Evolutionary conservation across 1,284 basidiomycete species (phyloP), one percentile per base, ranked within the genome.

Genomic region (Peniophora sp.): DNA sequence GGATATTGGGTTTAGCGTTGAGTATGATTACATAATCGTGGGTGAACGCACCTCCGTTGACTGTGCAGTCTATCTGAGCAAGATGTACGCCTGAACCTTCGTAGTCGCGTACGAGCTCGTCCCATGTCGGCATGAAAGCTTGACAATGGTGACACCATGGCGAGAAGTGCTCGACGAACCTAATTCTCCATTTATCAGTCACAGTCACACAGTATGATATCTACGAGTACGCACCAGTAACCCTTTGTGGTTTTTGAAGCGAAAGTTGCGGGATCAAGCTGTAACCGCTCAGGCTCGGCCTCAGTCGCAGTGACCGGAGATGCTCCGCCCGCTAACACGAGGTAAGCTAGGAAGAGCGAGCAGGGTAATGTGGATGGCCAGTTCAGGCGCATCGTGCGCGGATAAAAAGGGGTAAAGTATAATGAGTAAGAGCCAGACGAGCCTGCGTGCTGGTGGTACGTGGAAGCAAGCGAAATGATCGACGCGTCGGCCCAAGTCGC

Each of bases 41-140:
- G 23, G 46, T 16, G n/a, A 10, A 70, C 85, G 55, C 55, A 89
- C 92, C 92, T 61, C 91, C 91, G 63, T 92, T 74, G 2, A 85
- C 74, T 0, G 83, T 75, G 63, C 94, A 97, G 66, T 96, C 85
- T 43, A 97, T 85, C 63, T 93, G 92, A 0, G 87, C 92, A 53
- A 94, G 75, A 51, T 80, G 77, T 11, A 96, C 81, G 9, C 74
- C 73, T 0, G 84, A 75, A 59, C 78, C 65, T 38, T 79, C 73
- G 51, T 80, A 81, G 35, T 85, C 77, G 24, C 70, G 65, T 1
- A 78, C 78, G 2, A 97, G 72, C 47, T 83, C 69, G 35, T 79
- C 73, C 93, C 95, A 99, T 32, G 85, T 92, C 0, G 94, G 91
- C 9, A 83, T 79, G 58, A 94, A 92, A 0, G 67, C 59, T 39